Evolutionary conservation across 192 early-diverging fungal species (phyloP).

Genomic region (Powellomyces hirtus): DNA sequence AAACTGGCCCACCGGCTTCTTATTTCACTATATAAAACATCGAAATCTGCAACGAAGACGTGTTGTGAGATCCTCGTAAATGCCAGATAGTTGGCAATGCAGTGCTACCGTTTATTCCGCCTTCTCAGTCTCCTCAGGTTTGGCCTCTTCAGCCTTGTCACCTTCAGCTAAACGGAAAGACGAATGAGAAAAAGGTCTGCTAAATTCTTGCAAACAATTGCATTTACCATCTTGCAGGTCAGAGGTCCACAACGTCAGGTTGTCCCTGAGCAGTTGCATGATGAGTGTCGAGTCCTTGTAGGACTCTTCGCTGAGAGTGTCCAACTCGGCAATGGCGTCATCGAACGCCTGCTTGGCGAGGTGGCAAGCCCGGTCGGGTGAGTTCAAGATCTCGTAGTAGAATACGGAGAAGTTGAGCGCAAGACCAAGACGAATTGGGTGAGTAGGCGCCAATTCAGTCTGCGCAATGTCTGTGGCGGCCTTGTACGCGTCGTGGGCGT

Average conservation of each 20-base stretch:
- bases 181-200: not conserved
- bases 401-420: constrained; percentile 99
- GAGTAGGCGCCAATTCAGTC: constrained; percentile 92
- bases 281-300: constrained; percentile 99
- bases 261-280: constrained; percentile 99
- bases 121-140: constrained; percentile 53
- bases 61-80: no score
- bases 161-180: constrained; percentile 36
- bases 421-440: constrained; percentile 97
- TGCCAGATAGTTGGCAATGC: not conserved
- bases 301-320: constrained; percentile 96
- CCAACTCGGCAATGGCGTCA: constrained; percentile 98
- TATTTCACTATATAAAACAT: no score
- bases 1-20: no score
- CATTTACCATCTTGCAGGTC: constrained; percentile 85
- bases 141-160: constrained; percentile 56
- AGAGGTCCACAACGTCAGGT: constrained; percentile 98
- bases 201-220: not conserved
- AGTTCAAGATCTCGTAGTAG: constrained; percentile 99
- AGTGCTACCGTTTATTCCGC: constrained; percentile 37
- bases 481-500: constrained; percentile 93
- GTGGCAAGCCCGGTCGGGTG: constrained; percentile 94
- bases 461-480: constrained; percentile 91
- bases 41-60: no score
- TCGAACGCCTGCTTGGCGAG: constrained; percentile 97